Evolutionary conservation across 1,139 yeast genomes (phyloP).

Genomic region (Tardiomyces digboiensis): DNA sequence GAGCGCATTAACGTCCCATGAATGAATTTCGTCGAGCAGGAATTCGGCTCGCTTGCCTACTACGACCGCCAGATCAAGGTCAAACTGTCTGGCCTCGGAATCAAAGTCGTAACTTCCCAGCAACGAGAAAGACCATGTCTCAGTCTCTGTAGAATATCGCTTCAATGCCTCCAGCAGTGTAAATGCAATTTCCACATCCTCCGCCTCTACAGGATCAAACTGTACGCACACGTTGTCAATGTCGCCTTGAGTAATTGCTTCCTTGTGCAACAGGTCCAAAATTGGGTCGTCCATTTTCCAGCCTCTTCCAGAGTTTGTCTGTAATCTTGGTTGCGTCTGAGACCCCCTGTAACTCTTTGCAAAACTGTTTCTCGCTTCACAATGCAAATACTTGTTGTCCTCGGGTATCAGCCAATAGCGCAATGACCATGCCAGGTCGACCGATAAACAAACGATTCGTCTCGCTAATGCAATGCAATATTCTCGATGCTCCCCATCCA

Average conservation of each 20-base stretch:
- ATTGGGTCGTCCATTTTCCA: conserved; percentile 19
- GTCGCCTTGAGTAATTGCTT: conserved; percentile 16
- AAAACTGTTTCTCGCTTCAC: too few relatives aligned
- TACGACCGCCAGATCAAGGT: conserved; percentile 24
- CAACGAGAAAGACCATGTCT: conserved; percentile 22
- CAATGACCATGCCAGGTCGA: too few relatives aligned
- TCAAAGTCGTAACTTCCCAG: conserved; percentile 21
- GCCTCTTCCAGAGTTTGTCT: too few relatives aligned
- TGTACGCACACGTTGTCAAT: conserved; percentile 18
- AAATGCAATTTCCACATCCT: conserved; percentile 2
- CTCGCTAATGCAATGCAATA: too few relatives aligned
- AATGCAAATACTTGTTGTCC: too few relatives aligned
- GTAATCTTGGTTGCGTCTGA: background rate
- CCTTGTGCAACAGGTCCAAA: conserved; percentile 15
- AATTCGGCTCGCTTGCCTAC: conserved; percentile 21
- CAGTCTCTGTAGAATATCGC: conserved; percentile 19
- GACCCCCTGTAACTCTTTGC: too few relatives aligned
- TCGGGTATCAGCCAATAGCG: too few relatives aligned
- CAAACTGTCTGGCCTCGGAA: conserved; percentile 21
- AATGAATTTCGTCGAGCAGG: conserved; percentile 19
- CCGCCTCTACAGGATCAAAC: conserved; percentile 15
- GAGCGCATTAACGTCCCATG: conserved; percentile 24
- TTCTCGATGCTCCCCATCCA: too few relatives aligned
- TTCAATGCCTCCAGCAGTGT: conserved; percentile 9
- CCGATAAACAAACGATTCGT: too few relatives aligned